These are phyloP conservation scores for Bryoglossum gracile DNA, from an alignment of 495 filamentous ascomycete species.

Conservation along the genomic window DNA sequence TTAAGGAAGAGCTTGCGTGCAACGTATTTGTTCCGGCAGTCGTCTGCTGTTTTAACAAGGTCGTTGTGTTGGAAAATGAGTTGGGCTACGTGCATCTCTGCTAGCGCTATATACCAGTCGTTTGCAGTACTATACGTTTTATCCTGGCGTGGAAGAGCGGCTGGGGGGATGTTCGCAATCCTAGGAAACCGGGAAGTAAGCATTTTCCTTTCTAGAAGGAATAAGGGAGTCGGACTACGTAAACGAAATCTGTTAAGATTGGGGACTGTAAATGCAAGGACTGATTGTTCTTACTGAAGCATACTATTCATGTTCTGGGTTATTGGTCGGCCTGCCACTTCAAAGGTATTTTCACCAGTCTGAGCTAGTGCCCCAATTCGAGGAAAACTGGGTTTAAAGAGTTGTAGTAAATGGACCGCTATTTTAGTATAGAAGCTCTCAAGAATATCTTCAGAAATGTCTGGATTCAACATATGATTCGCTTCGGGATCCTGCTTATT, in stretches of 20 bases:
- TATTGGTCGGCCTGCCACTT: slow-evolving; percentile 20
- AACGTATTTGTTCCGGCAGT: slow-evolving; percentile 31
- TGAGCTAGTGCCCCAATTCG: slow-evolving; percentile 34
- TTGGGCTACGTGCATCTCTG: slow-evolving; percentile 34
- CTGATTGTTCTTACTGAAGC: slow-evolving; percentile 7
- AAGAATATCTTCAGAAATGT: slow-evolving; percentile 27
- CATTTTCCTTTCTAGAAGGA: not conserved
- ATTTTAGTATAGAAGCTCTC: slow-evolving; percentile 29
- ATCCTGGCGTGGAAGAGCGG: slow-evolving; percentile 27
- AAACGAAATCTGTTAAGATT: not conserved
- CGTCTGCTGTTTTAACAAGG: slow-evolving; percentile 28
- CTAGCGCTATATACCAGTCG: slow-evolving; percentile 36
- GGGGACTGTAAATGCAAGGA: not conserved
- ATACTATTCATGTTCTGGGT: slow-evolving; percentile 28
- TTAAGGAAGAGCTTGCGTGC: slow-evolving; percentile 30
- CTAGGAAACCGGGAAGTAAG: not conserved
- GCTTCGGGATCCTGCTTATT: slow-evolving; percentile 12
- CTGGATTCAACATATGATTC: slow-evolving; percentile 26
- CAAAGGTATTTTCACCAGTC: slow-evolving; percentile 11
- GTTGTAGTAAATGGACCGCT: slow-evolving; percentile 31
- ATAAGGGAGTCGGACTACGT: not conserved
- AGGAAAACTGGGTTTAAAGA: slow-evolving; percentile 26
- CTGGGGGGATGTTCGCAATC: slow-evolving; percentile 19
- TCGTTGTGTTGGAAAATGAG: slow-evolving; percentile 37
- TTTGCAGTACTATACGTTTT: slow-evolving; percentile 27